A percentile compares a stretch with the other conserved stretches of the same genome.
phyloP scores from a whole-genome alignment of 2,329 filamentous ascomycete species.

The Aspergillaceae sp. region DNA sequence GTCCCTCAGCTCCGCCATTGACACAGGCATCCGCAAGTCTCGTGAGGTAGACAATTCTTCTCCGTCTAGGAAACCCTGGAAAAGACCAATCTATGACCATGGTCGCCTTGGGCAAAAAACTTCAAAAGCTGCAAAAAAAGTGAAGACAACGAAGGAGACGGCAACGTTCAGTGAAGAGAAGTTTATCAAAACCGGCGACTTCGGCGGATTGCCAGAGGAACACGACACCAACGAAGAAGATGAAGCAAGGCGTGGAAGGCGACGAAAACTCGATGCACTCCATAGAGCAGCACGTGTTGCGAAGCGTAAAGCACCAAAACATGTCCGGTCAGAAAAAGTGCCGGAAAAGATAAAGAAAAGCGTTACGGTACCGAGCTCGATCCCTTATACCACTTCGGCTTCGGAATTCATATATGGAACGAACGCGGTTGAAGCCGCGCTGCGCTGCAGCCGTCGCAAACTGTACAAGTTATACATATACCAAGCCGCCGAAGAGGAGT shows the following conservation, averaged over 20 bases:
- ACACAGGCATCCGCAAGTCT: constrained; percentile 53
- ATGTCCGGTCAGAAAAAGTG: constrained; percentile 14
- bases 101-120: constrained; percentile 1
- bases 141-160: neutral
- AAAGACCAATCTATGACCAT: neutral
- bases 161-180: constrained; percentile 20
- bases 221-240: neutral
- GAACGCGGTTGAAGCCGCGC: constrained; percentile 69
- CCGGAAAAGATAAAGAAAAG: constrained; percentile 27
- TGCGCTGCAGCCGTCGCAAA: constrained; percentile 60
- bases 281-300: neutral
- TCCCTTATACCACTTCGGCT: constrained; percentile 71
- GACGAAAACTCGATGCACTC: neutral
- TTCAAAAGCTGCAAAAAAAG: neutral
- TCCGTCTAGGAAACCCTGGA: neutral
- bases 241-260: neutral
- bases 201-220: constrained; percentile 10
- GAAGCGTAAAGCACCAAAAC: constrained; percentile 3
- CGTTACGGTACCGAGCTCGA: constrained; percentile 33
- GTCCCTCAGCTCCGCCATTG: constrained; percentile 61
- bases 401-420: constrained; percentile 88
- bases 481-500: constrained; percentile 46
- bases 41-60: constrained; percentile 2
- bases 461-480: constrained; percentile 80
- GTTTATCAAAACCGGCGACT: constrained; percentile 24